Evolutionary conservation across 1,139 yeast genomes (phyloP).

Genomic region (Diutina rugosa): DNA sequence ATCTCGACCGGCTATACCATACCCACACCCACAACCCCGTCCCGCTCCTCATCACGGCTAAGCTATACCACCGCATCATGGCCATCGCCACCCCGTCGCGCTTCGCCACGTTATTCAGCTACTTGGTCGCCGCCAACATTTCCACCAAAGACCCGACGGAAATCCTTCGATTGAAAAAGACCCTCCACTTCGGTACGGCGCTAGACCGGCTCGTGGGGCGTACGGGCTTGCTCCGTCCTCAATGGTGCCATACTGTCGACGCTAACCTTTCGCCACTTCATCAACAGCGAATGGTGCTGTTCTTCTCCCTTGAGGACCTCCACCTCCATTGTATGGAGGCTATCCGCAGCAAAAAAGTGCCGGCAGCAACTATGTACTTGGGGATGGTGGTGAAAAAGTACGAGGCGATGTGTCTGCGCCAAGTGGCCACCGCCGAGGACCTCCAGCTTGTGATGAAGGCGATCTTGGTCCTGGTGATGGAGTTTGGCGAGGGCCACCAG

Average conservation of each 20-base stretch:
- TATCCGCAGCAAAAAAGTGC: conserved; percentile 10
- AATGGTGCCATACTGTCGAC: conserved; percentile 22
- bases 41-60: conserved; percentile 12
- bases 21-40: conserved; percentile 14
- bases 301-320: conserved; percentile 18
- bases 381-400: conserved; percentile 24
- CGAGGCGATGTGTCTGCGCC: conserved; percentile 14
- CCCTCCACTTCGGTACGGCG: conserved; percentile 16
- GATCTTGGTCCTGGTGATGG: conserved; percentile 22
- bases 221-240: conserved; percentile 24
- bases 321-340: conserved; percentile 12
- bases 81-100: conserved; percentile 10
- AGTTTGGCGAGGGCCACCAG: conserved; percentile 1
- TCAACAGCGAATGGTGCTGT: conserved; percentile 17
- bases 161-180: conserved; percentile 12
- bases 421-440: conserved; percentile 11
- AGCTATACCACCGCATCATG: conserved; percentile 12
- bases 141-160: conserved; percentile 11
- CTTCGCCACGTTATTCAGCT: conserved; percentile 17
- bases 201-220: conserved; percentile 20
- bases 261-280: conserved; percentile 10
- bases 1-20: conserved; percentile 10
- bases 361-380: conserved; percentile 21
- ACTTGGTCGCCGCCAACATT: conserved; percentile 21
- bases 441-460: conserved; percentile 17